A percentile compares a stretch with the other conserved stretches of the same genome.
phyloP scores from a whole-genome alignment of 2,329 filamentous ascomycete species.

The Penicillium thymicola region DNA sequence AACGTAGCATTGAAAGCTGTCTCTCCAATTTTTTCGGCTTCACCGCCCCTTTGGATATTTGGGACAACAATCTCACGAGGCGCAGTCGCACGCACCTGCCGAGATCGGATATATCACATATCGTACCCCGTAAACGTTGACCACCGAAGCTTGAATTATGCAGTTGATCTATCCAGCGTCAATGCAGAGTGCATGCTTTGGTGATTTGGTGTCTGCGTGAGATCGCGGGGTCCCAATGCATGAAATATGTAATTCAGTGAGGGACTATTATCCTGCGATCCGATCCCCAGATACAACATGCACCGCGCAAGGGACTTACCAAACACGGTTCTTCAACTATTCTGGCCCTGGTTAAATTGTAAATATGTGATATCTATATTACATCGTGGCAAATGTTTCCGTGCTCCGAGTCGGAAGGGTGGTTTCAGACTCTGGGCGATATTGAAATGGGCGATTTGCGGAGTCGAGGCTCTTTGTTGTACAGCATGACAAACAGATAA shows the following conservation, averaged over 20 bases:
- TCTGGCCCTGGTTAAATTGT: slow-evolving; percentile 9
- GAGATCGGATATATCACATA: slow-evolving; percentile 8
- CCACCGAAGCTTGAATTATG: slow-evolving; percentile 14
- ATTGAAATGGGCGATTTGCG: not conserved
- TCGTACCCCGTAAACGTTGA: slow-evolving; percentile 1
- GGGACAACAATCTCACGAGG: slow-evolving; percentile 1
- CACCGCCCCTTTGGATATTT: slow-evolving; percentile 12
- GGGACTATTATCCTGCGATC: slow-evolving; percentile 12
- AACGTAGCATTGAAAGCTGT: slow-evolving; percentile 1
- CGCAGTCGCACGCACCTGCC: slow-evolving; percentile 8
- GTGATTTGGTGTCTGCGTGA: not conserved
- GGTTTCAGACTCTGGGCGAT: not conserved
- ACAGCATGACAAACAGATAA: not conserved
- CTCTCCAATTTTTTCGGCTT: slow-evolving; percentile 1
- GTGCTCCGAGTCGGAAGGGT: not conserved
- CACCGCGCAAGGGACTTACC: slow-evolving; percentile 21
- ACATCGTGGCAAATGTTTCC: not conserved
- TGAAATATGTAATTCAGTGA: slow-evolving; percentile 8
- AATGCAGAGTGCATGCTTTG: slow-evolving; percentile 3
- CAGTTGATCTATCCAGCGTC: slow-evolving; percentile 15
- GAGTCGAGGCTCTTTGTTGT: not conserved
- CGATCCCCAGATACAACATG: slow-evolving; percentile 4
- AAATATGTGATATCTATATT: slow-evolving; percentile 2
- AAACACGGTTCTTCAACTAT: slow-evolving; percentile 14
- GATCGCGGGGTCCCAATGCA: slow-evolving; percentile 1